A percentile compares a stretch with the other conserved stretches of the same genome.
phyloP scores from a whole-genome alignment of 257 asterid species.

The Fraxinus anomala region DNA sequence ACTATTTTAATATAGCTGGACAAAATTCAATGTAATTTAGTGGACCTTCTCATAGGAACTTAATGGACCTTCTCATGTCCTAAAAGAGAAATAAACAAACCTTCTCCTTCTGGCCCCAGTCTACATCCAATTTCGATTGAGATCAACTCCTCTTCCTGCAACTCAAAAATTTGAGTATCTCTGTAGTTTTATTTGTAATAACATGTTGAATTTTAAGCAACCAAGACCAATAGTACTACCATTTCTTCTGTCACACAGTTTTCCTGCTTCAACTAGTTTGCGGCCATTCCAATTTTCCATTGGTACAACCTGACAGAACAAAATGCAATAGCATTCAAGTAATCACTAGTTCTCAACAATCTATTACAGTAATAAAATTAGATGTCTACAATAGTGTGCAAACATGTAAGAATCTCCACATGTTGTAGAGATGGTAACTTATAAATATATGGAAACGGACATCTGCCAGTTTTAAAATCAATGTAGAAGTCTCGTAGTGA shows the following conservation, averaged over 20 bases:
- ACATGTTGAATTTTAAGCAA: conserved; percentile 18
- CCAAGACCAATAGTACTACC: conserved; percentile 44
- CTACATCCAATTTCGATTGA: conserved; percentile 94
- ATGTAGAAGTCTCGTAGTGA: too few relatives aligned
- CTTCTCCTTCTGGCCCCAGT: conserved; percentile 98
- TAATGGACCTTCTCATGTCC: conserved; percentile 16
- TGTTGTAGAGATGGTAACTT: neutral
- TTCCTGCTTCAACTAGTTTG: conserved; percentile 88
- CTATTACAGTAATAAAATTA: neutral
- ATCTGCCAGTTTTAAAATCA: neutral
- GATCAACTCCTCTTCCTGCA: conserved; percentile 94
- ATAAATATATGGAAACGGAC: neutral
- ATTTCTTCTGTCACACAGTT: conserved; percentile 95
- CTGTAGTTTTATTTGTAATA: conserved; percentile 5
- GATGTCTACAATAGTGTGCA: neutral
- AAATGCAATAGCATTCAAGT: conserved; percentile 20
- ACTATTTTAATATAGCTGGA: conserved; percentile 3
- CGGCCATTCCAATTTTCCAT: conserved; percentile 93
- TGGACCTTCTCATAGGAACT: neutral
- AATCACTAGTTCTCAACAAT: conserved; percentile 22
- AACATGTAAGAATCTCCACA: neutral
- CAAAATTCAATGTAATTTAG: conserved; percentile 11
- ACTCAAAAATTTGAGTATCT: conserved; percentile 20
- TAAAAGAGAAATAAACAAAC: conserved; percentile 37
- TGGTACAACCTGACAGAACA: conserved; percentile 72